Evolutionary conservation across 1,139 yeast species (phyloP).

Genomic region (Hansenula sp.): DNA sequence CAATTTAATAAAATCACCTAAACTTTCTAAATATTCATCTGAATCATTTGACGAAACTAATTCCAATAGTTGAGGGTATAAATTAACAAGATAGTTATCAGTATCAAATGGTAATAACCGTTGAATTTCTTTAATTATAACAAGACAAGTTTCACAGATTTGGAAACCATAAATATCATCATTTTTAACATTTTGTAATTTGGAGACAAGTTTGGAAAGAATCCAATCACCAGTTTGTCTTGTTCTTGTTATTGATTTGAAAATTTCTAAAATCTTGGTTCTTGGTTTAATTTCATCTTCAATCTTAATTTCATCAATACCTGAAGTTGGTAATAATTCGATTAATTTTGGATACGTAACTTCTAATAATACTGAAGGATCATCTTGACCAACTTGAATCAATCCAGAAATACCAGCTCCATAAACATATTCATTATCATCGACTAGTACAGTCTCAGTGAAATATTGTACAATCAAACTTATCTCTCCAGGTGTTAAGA

Average conservation of each 20-base stretch:
- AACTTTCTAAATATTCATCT: slow-evolving; percentile 24
- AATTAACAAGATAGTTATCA: slow-evolving; percentile 13
- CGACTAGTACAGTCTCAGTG: slow-evolving; percentile 54
- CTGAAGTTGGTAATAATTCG: slow-evolving; percentile 43
- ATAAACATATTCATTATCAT: slow-evolving; percentile 36
- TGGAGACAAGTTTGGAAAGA: slow-evolving; percentile 22
- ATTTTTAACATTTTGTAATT: not conserved
- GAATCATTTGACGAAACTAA: slow-evolving; percentile 5
- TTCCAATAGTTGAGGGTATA: slow-evolving; percentile 11
- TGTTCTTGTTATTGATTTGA: slow-evolving; percentile 35
- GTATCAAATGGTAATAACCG: slow-evolving; percentile 14
- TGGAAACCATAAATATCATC: not conserved
- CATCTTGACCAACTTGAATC: slow-evolving; percentile 34
- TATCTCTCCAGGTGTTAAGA: slow-evolving; percentile 50
- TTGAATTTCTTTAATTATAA: slow-evolving; percentile 5
- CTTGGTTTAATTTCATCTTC: slow-evolving; percentile 23
- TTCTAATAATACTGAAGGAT: slow-evolving; percentile 48
- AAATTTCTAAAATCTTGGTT: slow-evolving; percentile 39
- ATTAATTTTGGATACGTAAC: slow-evolving; percentile 60
- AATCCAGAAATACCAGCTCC: slow-evolving; percentile 49
- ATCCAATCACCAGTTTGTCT: slow-evolving; percentile 46
- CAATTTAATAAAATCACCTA: slow-evolving; percentile 28
- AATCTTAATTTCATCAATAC: slow-evolving; percentile 20
- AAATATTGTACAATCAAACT: slow-evolving; percentile 64
- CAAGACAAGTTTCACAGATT: slow-evolving; percentile 9